Base-by-base conservation (phyloP, 73 alveolate species). In the Stentor roeselii region DNA sequence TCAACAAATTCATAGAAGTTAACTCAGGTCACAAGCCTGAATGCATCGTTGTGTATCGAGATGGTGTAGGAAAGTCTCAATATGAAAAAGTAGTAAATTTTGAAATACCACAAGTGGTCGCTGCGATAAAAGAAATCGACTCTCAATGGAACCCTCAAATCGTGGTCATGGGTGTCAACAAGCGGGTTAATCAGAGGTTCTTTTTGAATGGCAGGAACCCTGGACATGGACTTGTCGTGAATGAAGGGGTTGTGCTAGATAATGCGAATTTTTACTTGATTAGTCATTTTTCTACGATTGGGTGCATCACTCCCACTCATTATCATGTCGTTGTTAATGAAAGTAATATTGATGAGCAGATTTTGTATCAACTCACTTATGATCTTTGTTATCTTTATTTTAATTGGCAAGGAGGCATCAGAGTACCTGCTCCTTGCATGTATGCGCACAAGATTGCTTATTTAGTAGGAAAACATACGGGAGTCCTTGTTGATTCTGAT, bases 401-500 rank as follows among this genome's bases (percentile, higher is more conserved):
- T 77, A 95, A 95, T 86, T 91, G 97, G 95, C 96, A 90, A 74
- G 96, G 97, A 36, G 86, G 97, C 15, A 93, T 94, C 27, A 93
- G 95, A 90, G 94, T 92, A 39, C 99, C 99, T n/a, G 95, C 97
- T 75, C 98, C 96, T 0, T 83, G 93, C 60, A 92, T 92, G 95
- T 94, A 94, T 41, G 99, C 99, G 21, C 96, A 94, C 88, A 94
- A 90, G 83, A 80, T 93, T n/a, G 84, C 84, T 37, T 76, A 39
- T 40, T 35, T 76, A n/a, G 84, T 37, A 34, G 84, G 84, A 14
- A 37, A 76, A 34, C 37, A 67, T 32, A 67, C 80, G 27, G 37
- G 37, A 67, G 80, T 32, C 34, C 42, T 11, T 2, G 21, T 67
- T 67, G 80, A 67, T 2, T 14, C 80, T 21, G 34, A 34, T 27